Conservation (phyloP, 2,329 filamentous ascomycete genomes). For the Trichoderma hamatum region DNA sequence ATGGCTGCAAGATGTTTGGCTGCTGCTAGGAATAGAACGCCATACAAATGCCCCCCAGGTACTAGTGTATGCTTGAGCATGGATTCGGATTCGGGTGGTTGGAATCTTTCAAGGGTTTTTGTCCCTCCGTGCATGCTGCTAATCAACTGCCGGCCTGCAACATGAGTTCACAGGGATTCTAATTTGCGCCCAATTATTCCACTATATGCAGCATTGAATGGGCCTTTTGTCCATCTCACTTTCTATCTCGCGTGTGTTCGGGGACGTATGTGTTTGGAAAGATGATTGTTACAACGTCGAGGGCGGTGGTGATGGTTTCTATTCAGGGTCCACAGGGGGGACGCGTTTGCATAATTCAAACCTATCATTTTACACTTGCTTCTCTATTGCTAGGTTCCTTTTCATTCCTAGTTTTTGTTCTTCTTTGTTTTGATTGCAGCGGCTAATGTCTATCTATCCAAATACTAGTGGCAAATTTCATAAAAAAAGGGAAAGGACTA, state of each 20-base stretch:
- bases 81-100: neutral
- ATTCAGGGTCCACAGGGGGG: no score
- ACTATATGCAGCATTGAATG: neutral
- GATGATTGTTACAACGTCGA: neutral
- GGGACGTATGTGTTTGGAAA: neutral
- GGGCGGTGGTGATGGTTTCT: no score
- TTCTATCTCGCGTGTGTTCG: neutral
- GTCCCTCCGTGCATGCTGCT: neutral
- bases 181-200: neutral
- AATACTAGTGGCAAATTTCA: neutral
- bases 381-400: neutral
- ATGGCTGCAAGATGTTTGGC: neutral
- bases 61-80: neutral
- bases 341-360: neutral
- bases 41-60: neutral
- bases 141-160: neutral
- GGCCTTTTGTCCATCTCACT: neutral
- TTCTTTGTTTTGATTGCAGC: neutral
- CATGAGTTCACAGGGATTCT: neutral
- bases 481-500: neutral
- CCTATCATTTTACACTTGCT: neutral
- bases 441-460: neutral
- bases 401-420: neutral
- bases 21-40: neutral
- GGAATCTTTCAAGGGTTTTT: neutral